Evolutionary conservation across 768 basidiomycete species (phyloP), one percentile per base, ranked within the genome.

Genomic region (Russula olivacea): DNA sequence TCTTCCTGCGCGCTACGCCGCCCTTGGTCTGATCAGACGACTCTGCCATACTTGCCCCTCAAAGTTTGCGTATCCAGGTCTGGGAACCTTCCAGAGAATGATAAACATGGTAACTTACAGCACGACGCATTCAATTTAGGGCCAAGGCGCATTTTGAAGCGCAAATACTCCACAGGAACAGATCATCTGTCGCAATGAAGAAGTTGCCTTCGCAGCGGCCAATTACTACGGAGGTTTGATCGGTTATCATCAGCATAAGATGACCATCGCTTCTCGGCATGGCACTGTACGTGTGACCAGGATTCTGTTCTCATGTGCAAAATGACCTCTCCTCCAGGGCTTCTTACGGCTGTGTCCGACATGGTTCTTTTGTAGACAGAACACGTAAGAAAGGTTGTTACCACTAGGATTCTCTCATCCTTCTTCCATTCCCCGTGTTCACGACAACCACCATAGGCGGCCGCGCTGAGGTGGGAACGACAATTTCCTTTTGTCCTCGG

Each of bases 121-220:
- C 34, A 57, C 32, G 23, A 57, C 7, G 41, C 17, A n/a, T 40
- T 36, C 61, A 38, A 28, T 32, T 43, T 23, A 57, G 40, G 43
- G 19, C 23, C n/a, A 17, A 36, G 47, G 45, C 43, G 36, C 41
- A 36, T 12, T 19, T 4, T 15, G 34, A 49, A 30, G 61, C 43
- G 52, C 40, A 21, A 34, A 40, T n/a, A 21, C 25, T 52, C 61
- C 57, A 54, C 52, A 40, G 62, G 57, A 48, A 63, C 51, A 30
- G 34, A 23, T 15, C 59, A 36, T 28, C 21, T 25, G 10, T 53
- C 28, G 43, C 56, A 25, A n/a, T n/a, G n/a, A 54, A 54, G 51
- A 8, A 36, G n/a, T 49, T 43, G 6, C 40, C 11, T 25, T 34
- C 14, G 19, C 17, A n/a, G 38, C 17, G n/a, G 28, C 15, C 57